A percentile compares a stretch with the other conserved stretches of the same genome.
phyloP scores from a whole-genome alignment of 139 green algal species.

The Chlorella sp. region DNA sequence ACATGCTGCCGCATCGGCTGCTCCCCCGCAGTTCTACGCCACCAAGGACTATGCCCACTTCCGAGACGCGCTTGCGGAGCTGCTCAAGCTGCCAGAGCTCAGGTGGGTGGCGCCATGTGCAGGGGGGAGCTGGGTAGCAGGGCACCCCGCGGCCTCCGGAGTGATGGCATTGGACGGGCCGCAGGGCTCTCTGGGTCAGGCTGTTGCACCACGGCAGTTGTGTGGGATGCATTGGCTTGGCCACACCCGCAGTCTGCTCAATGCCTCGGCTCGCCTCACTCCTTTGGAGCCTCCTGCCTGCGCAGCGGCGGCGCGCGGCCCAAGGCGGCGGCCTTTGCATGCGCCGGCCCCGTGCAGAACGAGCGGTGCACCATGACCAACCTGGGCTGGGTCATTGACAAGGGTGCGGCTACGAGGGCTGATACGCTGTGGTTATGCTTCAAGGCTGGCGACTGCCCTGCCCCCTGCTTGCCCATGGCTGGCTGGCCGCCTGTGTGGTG shows the following conservation, averaged over 20 bases:
- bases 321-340: slow-evolving; percentile 66
- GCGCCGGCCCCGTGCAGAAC: slow-evolving; percentile 83
- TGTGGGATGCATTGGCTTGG: no score
- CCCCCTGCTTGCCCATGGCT: no score
- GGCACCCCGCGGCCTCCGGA: no score
- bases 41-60: slow-evolving; percentile 66
- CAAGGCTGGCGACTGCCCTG: no score
- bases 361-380: slow-evolving; percentile 93
- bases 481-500: no score
- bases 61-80: slow-evolving; percentile 52
- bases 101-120: neutral
- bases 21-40: slow-evolving; percentile 63
- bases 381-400: slow-evolving; percentile 39
- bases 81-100: slow-evolving; percentile 46
- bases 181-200: no score
- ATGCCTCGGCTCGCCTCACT: slow-evolving; percentile 40
- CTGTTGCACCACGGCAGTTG: no score
- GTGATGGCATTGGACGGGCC: no score
- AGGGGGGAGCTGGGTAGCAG: no score
- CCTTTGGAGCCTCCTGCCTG: slow-evolving; percentile 12
- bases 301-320: slow-evolving; percentile 25
- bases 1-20: neutral
- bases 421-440: no score
- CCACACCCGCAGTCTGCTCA: no score
- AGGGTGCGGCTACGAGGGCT: no score